Conservation (phyloP, 768 basidiomycete species). For the Mycena latifolia region DNA sequence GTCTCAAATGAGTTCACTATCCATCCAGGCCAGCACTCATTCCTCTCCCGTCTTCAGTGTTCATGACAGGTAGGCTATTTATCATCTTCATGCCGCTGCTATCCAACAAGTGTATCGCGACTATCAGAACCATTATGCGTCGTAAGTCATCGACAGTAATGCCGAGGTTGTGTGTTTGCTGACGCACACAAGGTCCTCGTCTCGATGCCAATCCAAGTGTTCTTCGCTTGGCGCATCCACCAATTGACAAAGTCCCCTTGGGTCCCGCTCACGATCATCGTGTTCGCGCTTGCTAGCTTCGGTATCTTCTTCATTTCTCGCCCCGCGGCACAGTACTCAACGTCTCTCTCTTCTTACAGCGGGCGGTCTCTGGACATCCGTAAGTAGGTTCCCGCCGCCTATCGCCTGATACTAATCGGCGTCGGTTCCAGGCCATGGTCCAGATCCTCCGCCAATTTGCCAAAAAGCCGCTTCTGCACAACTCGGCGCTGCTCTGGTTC, state of each 20-base stretch:
- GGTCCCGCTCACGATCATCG: slow-evolving; percentile 21
- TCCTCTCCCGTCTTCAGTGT: slow-evolving; percentile 34
- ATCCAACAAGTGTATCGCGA: slow-evolving; percentile 4
- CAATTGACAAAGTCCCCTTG: slow-evolving; percentile 25
- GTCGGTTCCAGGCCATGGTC: slow-evolving; percentile 37
- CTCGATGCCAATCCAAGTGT: slow-evolving; percentile 35
- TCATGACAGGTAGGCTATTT: slow-evolving; percentile 38
- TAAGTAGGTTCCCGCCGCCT: background rate
- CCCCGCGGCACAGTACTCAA: background rate
- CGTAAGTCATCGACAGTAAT: background rate
- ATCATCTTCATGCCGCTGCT: slow-evolving; percentile 23
- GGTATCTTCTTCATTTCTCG: slow-evolving; percentile 42
- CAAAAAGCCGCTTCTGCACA: slow-evolving; percentile 47
- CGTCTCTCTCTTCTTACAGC: slow-evolving; percentile 38
- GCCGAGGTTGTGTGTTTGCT: background rate
- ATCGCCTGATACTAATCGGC: background rate
- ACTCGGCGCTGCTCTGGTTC: slow-evolving; percentile 59
- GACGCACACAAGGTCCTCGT: slow-evolving; percentile 28
- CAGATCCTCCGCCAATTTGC: slow-evolving; percentile 50
- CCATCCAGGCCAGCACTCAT: background rate
- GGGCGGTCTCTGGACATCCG: slow-evolving; percentile 55
- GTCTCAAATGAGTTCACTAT: slow-evolving; percentile 5
- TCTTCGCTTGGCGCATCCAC: slow-evolving; percentile 34
- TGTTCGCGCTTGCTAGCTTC: slow-evolving; percentile 40
- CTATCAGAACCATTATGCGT: slow-evolving; percentile 49